Evolutionary conservation across 495 filamentous ascomycete genomes (phyloP).

Genomic region (Penicillium diatomitis): DNA sequence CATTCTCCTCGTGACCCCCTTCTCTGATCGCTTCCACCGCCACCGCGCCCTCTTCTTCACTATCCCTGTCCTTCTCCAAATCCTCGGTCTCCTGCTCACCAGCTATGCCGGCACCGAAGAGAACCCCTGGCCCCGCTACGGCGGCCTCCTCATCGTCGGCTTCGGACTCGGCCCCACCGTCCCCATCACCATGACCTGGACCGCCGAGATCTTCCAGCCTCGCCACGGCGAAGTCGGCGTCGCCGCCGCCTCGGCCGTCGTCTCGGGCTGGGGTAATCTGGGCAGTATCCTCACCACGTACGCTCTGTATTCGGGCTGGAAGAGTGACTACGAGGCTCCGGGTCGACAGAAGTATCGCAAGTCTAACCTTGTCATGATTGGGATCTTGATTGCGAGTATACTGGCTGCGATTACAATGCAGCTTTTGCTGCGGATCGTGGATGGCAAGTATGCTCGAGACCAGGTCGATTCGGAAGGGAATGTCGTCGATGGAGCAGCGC

Average conservation of each 20-base stretch:
- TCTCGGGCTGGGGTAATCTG: constrained; percentile 77
- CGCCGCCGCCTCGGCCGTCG: constrained; percentile 76
- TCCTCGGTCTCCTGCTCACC: constrained; percentile 67
- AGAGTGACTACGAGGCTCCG: constrained; percentile 51
- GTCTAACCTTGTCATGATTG: constrained; percentile 83
- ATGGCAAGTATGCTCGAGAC: constrained; percentile 43
- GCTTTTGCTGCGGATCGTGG: constrained; percentile 52
- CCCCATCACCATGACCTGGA: constrained; percentile 90
- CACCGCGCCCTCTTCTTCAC: constrained; percentile 80
- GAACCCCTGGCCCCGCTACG: constrained; percentile 78
- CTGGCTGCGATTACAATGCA: constrained; percentile 58
- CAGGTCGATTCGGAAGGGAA: constrained; percentile 28
- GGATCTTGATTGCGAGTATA: constrained; percentile 72
- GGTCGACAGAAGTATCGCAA: constrained; percentile 67
- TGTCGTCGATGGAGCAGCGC: constrained; percentile 61
- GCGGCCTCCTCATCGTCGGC: constrained; percentile 79
- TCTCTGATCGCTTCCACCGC: constrained; percentile 80
- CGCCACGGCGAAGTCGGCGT: constrained; percentile 88
- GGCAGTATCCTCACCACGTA: constrained; percentile 83
- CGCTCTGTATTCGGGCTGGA: constrained; percentile 81
- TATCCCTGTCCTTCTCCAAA: constrained; percentile 64
- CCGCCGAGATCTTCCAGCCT: constrained; percentile 79
- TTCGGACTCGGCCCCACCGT: constrained; percentile 90
- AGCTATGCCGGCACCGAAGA: constrained; percentile 59
- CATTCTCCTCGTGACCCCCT: constrained; percentile 74